Evolutionary conservation across 345 rosid species (phyloP), one percentile per base, ranked within the genome.

Genomic region (Dimocarpus longan): DNA sequence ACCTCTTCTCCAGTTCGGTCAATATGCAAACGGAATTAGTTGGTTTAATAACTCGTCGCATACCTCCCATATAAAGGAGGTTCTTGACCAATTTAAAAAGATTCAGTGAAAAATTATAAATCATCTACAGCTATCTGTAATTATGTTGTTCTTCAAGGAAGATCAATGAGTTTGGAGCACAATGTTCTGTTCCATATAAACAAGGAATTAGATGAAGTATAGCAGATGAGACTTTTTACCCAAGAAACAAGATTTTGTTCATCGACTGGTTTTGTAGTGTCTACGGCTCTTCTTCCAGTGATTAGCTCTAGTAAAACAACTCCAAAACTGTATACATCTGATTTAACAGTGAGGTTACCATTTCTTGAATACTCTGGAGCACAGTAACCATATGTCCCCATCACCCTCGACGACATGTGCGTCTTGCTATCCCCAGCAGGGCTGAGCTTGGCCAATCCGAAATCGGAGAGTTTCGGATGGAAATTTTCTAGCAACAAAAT

Each of bases 281-380:
- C 98, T 11, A 92, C 72, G 68, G 90, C 95, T 83, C 80, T 88
- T 68, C 95, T 83, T 68, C 97, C 97, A 0, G 93, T 92, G 75
- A 93, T 86, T 24, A 93, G 91, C 69, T 93, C 96, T 7, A 93
- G 86, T 64, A 93, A 79, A 69, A 93, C 85, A 66, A 93, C 93
- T 68, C 98, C 98, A 74, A 92, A 93, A 80, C 98, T 89, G 77
- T 88, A 93, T 0, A 93, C 93, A 76, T 93, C 97, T 28, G 98
- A 88, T 75, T 89, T 87, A 15, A 83, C 4, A 0, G 93, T 89
- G 26, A 92, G 87, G 37, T 79, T 70, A 64, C 92, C 91, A 8
- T 89, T 83, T 83, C 89, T 89, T 0, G 90, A 75, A 77, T 90
- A 93, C 70, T 93, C 98, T 0, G 98, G 98, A 1, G 98, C 93